Evolutionary conservation across 805 yeast genomes (phyloP).

Genomic region (Candida maesae): DNA sequence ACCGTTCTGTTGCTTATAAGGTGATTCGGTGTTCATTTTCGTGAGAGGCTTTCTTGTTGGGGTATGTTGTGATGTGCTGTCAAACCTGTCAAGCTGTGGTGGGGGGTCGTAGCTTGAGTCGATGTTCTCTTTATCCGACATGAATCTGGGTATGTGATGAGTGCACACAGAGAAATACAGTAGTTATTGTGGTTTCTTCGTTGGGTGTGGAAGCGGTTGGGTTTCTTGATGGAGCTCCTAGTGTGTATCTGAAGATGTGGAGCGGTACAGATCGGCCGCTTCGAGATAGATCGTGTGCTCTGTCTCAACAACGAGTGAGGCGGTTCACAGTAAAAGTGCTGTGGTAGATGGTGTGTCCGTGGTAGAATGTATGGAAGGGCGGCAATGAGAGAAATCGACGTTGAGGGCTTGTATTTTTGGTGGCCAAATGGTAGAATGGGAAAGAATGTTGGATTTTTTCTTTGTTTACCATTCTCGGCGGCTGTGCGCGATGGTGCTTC

Average conservation of each 20-base stretch:
- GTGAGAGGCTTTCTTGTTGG: slow-evolving; percentile 14
- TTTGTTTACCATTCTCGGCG: slow-evolving; percentile 13
- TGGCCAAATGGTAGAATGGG: not conserved
- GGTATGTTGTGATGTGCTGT: not conserved
- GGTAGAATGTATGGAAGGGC: no score
- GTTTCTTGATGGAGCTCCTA: no score
- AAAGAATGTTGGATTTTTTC: slow-evolving; percentile 1
- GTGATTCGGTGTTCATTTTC: slow-evolving; percentile 10
- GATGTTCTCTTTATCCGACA: slow-evolving; percentile 14
- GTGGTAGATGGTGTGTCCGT: no score
- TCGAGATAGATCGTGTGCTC: no score
- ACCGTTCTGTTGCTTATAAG: not conserved
- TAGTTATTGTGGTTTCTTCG: no score
- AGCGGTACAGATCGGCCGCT: no score
- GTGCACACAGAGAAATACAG: no score
- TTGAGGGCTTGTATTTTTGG: not conserved
- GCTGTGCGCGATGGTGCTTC: not conserved
- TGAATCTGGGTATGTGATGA: no score
- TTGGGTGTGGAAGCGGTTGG: no score
- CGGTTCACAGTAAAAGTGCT: not conserved
- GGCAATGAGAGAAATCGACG: no score
- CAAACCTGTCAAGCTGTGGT: not conserved
- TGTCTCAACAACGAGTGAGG: not conserved
- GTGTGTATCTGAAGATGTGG: no score
- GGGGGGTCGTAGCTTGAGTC: slow-evolving; percentile 1